phyloP scores from a whole-genome alignment of 306 rosid genomes.

The Argentina anserina region DNA sequence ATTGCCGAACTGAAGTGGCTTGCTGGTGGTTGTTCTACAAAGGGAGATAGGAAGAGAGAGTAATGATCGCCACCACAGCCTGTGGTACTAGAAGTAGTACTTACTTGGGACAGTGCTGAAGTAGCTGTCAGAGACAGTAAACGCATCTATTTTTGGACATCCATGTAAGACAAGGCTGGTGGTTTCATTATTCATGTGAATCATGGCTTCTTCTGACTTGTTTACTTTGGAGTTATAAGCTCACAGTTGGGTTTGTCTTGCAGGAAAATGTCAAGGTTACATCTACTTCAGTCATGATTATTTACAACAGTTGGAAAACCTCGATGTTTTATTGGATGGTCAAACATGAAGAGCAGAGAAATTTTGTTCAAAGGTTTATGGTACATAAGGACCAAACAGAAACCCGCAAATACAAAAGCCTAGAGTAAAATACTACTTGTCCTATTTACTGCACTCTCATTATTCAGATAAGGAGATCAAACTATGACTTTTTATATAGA shows the following conservation, averaged over 20 bases:
- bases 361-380: not conserved
- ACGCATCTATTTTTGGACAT: not conserved
- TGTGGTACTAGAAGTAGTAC: not conserved
- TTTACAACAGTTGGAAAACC: not conserved
- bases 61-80: not conserved
- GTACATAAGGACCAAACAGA: not conserved
- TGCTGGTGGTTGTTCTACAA: not conserved
- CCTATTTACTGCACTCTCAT: conserved; percentile 1
- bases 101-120: not conserved
- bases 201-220: not conserved
- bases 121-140: not conserved
- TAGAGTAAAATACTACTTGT: not conserved
- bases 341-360: not conserved
- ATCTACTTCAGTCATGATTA: not conserved
- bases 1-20: not conserved
- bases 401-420: not conserved
- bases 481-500: not conserved
- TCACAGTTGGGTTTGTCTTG: not conserved
- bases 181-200: not conserved
- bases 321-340: not conserved
- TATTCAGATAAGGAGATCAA: not conserved
- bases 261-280: not conserved
- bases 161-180: not conserved
- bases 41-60: not conserved
- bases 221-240: not conserved